phyloP scores from a whole-genome alignment of 352 stramenopile species.

The Pythium pyrilobum region DNA sequence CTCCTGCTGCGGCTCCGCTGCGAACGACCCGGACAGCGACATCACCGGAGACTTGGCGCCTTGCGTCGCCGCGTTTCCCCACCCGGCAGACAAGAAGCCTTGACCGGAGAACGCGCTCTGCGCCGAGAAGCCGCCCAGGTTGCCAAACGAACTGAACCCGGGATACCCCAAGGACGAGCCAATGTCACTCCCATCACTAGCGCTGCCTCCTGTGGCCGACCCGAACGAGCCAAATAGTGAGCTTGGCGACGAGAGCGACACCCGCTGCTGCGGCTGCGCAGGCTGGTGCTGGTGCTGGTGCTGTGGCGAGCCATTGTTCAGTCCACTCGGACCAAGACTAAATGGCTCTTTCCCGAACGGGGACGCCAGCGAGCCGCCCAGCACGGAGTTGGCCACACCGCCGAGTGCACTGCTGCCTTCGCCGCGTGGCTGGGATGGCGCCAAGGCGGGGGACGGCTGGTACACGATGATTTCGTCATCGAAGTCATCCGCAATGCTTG shows the following conservation, averaged over 20 bases:
- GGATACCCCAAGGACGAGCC: slow-evolving; percentile 49
- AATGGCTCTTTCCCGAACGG: slow-evolving; percentile 23
- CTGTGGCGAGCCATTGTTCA: neutral
- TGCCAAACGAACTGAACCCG: slow-evolving; percentile 60
- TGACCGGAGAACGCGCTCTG: slow-evolving; percentile 15
- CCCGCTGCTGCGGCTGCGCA: neutral
- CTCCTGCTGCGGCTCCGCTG: neutral
- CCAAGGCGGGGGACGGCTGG: slow-evolving; percentile 47
- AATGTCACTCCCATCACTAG: slow-evolving; percentile 17
- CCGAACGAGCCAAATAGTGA: slow-evolving; percentile 16
- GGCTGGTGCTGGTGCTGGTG: neutral
- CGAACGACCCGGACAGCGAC: neutral
- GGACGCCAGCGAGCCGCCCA: slow-evolving; percentile 4
- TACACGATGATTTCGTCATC: slow-evolving; percentile 86
- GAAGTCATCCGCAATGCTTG: slow-evolving; percentile 43
- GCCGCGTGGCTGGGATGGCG: slow-evolving; percentile 7
- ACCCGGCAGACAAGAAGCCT: slow-evolving; percentile 34
- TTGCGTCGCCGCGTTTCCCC: slow-evolving; percentile 32
- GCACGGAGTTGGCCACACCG: slow-evolving; percentile 16
- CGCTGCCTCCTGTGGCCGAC: neutral
- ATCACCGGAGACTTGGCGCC: neutral
- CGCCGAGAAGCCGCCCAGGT: slow-evolving; percentile 34
- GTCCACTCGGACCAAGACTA: slow-evolving; percentile 8
- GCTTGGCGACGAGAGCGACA: slow-evolving; percentile 9
- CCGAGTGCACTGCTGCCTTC: slow-evolving; percentile 30